These are phyloP conservation scores for Erythrobasidium yunnanense DNA, from an alignment of 768 basidiomycete species.

Conservation along the genomic window DNA sequence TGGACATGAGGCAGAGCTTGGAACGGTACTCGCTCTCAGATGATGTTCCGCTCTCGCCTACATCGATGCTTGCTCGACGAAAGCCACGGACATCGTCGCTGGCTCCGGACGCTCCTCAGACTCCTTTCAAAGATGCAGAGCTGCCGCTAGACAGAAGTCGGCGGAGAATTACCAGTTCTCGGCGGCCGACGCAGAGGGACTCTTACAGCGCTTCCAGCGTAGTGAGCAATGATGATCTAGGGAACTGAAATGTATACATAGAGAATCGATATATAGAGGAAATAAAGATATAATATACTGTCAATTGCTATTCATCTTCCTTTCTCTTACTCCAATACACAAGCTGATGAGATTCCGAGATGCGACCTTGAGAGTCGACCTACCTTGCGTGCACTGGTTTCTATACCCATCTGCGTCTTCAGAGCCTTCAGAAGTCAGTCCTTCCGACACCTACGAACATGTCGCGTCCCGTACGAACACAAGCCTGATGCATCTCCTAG, in stretches of 20 bases:
- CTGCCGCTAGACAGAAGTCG: background rate
- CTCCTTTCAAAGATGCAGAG: background rate
- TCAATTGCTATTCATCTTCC: no score
- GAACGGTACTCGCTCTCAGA: background rate
- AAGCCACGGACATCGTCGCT: conserved; percentile 7
- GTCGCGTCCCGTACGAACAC: no score
- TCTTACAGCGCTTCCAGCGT: background rate
- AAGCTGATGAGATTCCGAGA: no score
- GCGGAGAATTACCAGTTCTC: conserved; percentile 8
- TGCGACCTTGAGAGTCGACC: no score
- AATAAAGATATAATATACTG: no score
- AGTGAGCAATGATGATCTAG: background rate
- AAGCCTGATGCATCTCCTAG: no score
- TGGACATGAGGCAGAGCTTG: background rate
- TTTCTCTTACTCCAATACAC: no score
- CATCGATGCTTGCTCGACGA: background rate
- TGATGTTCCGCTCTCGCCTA: conserved; percentile 12
- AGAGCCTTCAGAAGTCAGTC: no score
- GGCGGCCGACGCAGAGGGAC: background rate
- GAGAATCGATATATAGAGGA: background rate
- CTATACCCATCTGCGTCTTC: no score
- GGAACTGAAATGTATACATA: no score
- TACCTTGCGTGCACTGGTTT: no score
- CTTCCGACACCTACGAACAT: no score
- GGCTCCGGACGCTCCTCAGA: background rate